phyloP scores from a whole-genome alignment of 768 basidiomycete genomes.

The Mycena rebaudengoi region DNA sequence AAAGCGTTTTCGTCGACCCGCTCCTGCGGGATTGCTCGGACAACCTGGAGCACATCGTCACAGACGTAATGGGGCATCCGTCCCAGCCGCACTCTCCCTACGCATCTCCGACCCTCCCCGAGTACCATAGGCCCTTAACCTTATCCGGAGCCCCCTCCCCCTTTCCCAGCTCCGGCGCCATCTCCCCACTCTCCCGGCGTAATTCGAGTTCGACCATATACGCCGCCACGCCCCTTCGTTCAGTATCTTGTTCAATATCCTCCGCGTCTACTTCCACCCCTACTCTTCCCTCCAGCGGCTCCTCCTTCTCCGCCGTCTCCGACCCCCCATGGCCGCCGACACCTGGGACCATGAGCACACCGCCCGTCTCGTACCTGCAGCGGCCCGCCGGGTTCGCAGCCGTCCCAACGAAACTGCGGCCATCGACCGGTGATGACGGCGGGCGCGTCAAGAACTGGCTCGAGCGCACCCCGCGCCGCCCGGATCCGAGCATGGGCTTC shows the following conservation, averaged over 20 bases:
- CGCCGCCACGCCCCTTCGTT: neutral
- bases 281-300: neutral
- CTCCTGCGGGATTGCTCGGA: slow-evolving; percentile 2
- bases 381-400: neutral
- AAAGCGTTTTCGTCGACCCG: slow-evolving; percentile 25
- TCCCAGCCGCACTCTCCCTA: neutral
- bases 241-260: no score
- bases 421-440: slow-evolving; percentile 16
- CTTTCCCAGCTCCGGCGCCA: neutral
- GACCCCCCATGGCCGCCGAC: slow-evolving; percentile 26
- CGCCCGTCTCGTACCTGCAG: slow-evolving; percentile 5
- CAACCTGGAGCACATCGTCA: slow-evolving; percentile 18
- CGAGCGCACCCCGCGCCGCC: slow-evolving; percentile 24
- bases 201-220: slow-evolving; percentile 9
- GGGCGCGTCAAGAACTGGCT: slow-evolving; percentile 22
- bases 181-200: neutral
- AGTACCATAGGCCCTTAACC: neutral
- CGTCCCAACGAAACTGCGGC: neutral
- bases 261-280: neutral
- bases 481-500: no score
- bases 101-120: neutral
- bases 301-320: neutral
- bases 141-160: neutral
- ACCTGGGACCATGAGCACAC: neutral
- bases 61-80: slow-evolving; percentile 16